phyloP scores from a whole-genome alignment of 306 rosid genomes.

The Cicer bijugum region DNA sequence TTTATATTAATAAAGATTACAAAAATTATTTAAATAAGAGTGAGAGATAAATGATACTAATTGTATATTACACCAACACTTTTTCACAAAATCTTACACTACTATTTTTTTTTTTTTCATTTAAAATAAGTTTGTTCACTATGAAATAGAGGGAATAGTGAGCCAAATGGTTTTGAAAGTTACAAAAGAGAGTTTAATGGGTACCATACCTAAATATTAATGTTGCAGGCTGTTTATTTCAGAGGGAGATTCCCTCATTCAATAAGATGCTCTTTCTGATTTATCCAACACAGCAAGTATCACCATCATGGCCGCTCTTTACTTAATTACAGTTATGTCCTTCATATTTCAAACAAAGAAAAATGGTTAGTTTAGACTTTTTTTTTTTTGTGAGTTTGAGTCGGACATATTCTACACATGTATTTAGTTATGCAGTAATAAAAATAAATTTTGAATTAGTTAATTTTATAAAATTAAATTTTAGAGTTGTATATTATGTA shows the following conservation, averaged over 20 bases:
- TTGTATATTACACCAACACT: no score
- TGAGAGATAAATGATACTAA: no score
- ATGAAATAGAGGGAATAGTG: not conserved
- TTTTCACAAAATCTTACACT: no score
- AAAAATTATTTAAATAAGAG: no score
- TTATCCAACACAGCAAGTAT: constrained; percentile 48
- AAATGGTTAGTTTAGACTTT: not conserved
- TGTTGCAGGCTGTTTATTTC: constrained; percentile 56
- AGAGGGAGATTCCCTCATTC: constrained; percentile 70
- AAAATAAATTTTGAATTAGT: no score
- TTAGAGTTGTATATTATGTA: no score
- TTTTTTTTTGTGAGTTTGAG: not conserved
- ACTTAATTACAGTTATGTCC: constrained; percentile 7
- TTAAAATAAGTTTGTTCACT: no score
- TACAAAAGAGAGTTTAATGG: constrained; percentile 43
- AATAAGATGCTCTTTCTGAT: constrained; percentile 53
- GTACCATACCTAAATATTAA: constrained; percentile 53
- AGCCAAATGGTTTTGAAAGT: constrained; percentile 39
- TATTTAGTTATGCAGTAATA: no score
- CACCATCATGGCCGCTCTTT: constrained; percentile 52
- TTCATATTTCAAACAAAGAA: not conserved
- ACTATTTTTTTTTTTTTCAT: no score
- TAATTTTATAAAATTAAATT: no score
- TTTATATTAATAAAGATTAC: no score
- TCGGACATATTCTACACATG: not conserved